Conservation (phyloP, 2,329 filamentous ascomycete species). For the Cucurbitaria berberidis region DNA sequence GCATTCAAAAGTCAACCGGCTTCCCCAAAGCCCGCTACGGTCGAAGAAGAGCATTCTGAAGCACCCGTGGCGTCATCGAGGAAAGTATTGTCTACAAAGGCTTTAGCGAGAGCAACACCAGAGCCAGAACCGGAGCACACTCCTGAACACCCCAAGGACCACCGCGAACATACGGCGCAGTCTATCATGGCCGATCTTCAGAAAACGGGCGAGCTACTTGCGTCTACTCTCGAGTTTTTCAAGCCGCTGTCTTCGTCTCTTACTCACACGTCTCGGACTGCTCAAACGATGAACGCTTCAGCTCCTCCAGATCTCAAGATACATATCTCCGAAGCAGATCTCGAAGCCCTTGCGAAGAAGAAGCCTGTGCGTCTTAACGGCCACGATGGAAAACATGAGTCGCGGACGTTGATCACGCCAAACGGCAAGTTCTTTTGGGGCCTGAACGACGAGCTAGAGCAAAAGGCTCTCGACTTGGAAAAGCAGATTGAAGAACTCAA, state of each 20-base stretch:
- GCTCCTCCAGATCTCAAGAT: conserved; percentile 46
- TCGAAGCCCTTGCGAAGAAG: conserved; percentile 62
- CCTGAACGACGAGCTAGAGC: conserved; percentile 71
- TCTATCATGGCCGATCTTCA: conserved; percentile 50
- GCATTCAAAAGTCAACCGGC: conserved; percentile 35
- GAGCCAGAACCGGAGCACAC: conserved; percentile 29
- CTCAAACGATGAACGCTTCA: conserved; percentile 23
- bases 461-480: conserved; percentile 73
- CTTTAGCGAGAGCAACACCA: conserved; percentile 28
- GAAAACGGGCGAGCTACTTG: conserved; percentile 47
- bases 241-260: conserved; percentile 49
- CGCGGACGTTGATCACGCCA: conserved; percentile 73
- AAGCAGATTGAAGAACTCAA: conserved; percentile 47
- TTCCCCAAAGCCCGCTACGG: conserved; percentile 36
- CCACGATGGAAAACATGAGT: conserved; percentile 52
- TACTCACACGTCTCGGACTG: conserved; percentile 36
- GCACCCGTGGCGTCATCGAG: conserved; percentile 18
- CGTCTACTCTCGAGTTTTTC: conserved; percentile 51
- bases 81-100: conserved; percentile 25
- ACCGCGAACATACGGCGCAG: conserved; percentile 39
- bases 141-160: conserved; percentile 41
- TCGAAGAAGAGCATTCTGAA: conserved; percentile 37
- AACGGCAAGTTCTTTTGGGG: conserved; percentile 79
- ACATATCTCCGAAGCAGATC: conserved; percentile 50
- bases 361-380: conserved; percentile 54